Base-by-base conservation (phyloP, 2,329 filamentous ascomycete species). In the Apiospora arundinis region DNA sequence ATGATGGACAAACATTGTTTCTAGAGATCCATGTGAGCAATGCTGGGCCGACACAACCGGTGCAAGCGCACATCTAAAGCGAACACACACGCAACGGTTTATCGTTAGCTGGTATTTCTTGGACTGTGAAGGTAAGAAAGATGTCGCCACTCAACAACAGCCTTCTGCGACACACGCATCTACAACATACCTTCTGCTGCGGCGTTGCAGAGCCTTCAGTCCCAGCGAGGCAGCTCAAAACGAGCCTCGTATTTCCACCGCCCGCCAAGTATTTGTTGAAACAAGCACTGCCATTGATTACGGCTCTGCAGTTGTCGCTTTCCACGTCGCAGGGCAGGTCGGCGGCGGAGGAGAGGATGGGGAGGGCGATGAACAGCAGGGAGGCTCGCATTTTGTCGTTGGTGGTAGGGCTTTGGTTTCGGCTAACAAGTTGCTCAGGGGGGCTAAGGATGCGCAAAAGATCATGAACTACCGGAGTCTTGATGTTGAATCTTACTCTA, bases 131-230 rank as follows among this genome's bases (percentile, higher is more conserved):
- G 32, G 21, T 32, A n/a, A 40, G 56, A 28, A 28, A 21, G 14
- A 18, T 37, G 18, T 8, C 21, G 52, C 18, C 48, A 25, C 21
- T 8, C 1, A 14, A 16, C 42, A 18, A 45, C 42, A 11, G 28
- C 14, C 23, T 32, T 28, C 7, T 4, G 7, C 32, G 12, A 16
- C 2, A 9, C 2, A 2, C 16, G 28, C 6, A 32, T 32, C 32
- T 63, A 40, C 12, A 23, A n/a, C 52, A 46, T 48, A 70, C 68
- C 68, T 70, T 70, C n/a, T 70, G 68, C 52, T 70, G 68, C 28
- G 68, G 68, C n/a, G 68, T 70, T 5, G 68, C 68, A 1, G 68
- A 70, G 40, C 68, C 68, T 37, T 70, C 68, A n/a, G 68, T 70
- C 23, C 68, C 68, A 60, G 68, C 42, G 12, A 70, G 52, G 32